These are phyloP conservation scores for Gyromitra esculenta DNA, from an alignment of 2,329 filamentous ascomycete species.

Conservation along the genomic window DNA sequence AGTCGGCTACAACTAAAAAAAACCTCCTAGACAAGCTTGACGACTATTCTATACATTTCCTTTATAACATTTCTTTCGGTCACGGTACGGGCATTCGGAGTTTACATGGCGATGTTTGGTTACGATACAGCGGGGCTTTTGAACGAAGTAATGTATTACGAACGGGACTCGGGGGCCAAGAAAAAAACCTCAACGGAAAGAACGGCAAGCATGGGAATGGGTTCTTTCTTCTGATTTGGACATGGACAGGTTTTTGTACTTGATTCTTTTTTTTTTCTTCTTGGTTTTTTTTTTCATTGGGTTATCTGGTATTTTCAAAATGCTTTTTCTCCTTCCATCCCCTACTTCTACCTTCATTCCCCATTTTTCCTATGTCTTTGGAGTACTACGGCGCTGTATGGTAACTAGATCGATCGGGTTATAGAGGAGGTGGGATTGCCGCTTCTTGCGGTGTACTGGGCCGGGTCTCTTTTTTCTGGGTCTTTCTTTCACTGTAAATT, in stretches of 20 bases:
- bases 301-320: constrained; percentile 32
- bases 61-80: constrained; percentile 28
- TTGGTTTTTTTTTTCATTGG: constrained; percentile 28
- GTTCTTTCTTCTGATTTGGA: constrained; percentile 13
- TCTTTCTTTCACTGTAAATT: constrained; percentile 47
- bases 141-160: constrained; percentile 47
- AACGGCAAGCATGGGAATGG: constrained; percentile 19
- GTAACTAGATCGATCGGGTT: constrained; percentile 47
- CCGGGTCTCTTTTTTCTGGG: constrained; percentile 50
- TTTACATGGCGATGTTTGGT: constrained; percentile 45
- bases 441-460: constrained; percentile 45
- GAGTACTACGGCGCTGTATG: constrained; percentile 49
- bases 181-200: constrained; percentile 5
- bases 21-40: background rate
- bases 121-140: constrained; percentile 44
- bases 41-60: constrained; percentile 26
- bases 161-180: constrained; percentile 24
- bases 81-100: constrained; percentile 31
- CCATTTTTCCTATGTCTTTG: constrained; percentile 41
- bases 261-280: constrained; percentile 28
- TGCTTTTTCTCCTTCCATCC: constrained; percentile 22
- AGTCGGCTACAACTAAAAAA: constrained; percentile 44
- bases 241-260: constrained; percentile 30
- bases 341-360: constrained; percentile 30
- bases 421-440: constrained; percentile 44